Conservation (phyloP, 2,329 filamentous ascomycete genomes). For the Colletotrichum liriopes region DNA sequence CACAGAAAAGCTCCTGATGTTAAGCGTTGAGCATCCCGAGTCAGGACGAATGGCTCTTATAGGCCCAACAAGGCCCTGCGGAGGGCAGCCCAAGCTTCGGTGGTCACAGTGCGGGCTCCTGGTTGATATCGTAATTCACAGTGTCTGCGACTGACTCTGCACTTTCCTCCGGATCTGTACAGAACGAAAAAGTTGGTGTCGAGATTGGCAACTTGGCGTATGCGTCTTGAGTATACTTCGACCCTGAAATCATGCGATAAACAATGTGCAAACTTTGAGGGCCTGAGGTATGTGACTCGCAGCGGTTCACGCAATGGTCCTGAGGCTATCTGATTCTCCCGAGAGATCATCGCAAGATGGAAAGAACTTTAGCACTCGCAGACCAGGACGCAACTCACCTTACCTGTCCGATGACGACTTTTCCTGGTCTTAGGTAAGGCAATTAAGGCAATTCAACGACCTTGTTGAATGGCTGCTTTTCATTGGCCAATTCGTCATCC, state of each 20-base stretch:
- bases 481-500: conserved; percentile 39
- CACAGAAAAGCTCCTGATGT: conserved; percentile 40
- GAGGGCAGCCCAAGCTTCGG: conserved; percentile 3
- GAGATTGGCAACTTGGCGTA: conserved; percentile 31
- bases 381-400: not conserved
- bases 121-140: conserved; percentile 16
- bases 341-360: conserved; percentile 24
- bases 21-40: conserved; percentile 25
- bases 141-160: conserved; percentile 31
- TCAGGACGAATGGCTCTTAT: conserved; percentile 17
- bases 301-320: conserved; percentile 14
- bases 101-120: conserved; percentile 25
- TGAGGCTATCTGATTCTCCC: conserved; percentile 12
- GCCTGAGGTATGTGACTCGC: not conserved
- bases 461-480: conserved; percentile 1
- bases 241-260: conserved; percentile 16
- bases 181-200: conserved; percentile 20
- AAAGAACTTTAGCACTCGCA: not conserved
- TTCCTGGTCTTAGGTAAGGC: not conserved
- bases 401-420: not conserved
- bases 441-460: not conserved
- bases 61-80: not conserved
- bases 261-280: conserved; percentile 11
- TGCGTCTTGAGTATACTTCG: conserved; percentile 12
- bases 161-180: conserved; percentile 27